phyloP scores from a whole-genome alignment of 1,284 basidiomycete genomes.

The Fomes fomentarius region DNA sequence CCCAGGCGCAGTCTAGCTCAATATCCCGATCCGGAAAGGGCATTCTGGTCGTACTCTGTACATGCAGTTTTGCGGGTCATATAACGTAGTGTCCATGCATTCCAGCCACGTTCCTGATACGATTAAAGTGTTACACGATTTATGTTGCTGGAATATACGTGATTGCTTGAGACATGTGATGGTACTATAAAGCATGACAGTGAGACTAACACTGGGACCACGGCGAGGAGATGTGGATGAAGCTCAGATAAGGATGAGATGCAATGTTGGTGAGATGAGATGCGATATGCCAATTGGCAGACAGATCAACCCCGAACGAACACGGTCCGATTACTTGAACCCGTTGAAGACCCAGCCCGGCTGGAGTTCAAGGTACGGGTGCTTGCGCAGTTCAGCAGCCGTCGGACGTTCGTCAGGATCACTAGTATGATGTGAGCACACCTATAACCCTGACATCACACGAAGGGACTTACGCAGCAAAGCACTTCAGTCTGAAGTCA shows the following conservation, averaged over 20 bases:
- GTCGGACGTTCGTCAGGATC: constrained; percentile 88
- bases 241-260: constrained; percentile 13
- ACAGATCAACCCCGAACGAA: background rate
- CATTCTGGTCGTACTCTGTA: constrained; percentile 1
- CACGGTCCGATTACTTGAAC: constrained; percentile 38
- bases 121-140: constrained; percentile 31
- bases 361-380: constrained; percentile 83
- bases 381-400: constrained; percentile 80
- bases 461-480: constrained; percentile 72
- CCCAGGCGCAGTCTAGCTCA: no score
- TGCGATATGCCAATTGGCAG: constrained; percentile 5
- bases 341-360: constrained; percentile 80
- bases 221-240: background rate
- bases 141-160: constrained; percentile 27
- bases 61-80: constrained; percentile 2
- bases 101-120: constrained; percentile 20
- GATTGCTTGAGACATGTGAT: constrained; percentile 24
- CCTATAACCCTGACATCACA: background rate
- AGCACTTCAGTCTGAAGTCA: constrained; percentile 90
- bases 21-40: no score
- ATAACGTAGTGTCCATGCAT: constrained; percentile 21
- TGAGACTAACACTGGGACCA: no score
- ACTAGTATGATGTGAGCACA: constrained; percentile 41
- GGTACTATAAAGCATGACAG: constrained; percentile 26
- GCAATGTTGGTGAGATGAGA: constrained; percentile 1